Conservation (phyloP, 2,329 filamentous ascomycete genomes). For the Dissoconium aciculare region DNA sequence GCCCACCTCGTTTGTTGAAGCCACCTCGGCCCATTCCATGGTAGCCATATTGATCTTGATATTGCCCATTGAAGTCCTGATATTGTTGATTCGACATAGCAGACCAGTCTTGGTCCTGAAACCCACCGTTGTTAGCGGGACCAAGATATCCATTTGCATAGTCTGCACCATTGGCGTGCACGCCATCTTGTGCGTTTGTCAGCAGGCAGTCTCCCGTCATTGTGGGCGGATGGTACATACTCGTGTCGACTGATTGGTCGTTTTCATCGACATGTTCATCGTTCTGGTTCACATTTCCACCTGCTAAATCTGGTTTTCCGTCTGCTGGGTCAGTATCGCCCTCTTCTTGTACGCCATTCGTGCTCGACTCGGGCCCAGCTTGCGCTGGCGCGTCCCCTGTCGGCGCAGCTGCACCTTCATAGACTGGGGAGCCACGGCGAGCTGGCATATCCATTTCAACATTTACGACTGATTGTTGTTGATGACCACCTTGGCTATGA, state of each 20-base stretch:
- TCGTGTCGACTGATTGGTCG: too few species aligned
- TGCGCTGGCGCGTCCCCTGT: too few species aligned
- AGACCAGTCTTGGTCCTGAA: conserved; percentile 3
- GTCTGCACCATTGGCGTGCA: background rate
- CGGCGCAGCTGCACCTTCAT: conserved; percentile 17
- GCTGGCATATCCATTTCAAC: conserved; percentile 6
- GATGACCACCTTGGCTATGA: conserved; percentile 4
- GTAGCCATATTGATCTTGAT: conserved; percentile 10
- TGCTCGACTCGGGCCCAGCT: too few species aligned
- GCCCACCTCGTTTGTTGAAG: conserved; percentile 35
- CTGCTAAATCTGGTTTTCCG: conserved; percentile 4
- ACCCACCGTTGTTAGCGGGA: conserved; percentile 2
- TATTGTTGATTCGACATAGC: conserved; percentile 13
- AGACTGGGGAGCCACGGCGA: conserved; percentile 18
- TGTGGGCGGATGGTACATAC: too few species aligned
- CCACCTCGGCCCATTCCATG: conserved; percentile 26
- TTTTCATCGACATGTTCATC: too few species aligned
- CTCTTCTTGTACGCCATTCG: conserved; percentile 21
- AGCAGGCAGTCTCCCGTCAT: too few species aligned
- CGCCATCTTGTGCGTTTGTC: background rate
- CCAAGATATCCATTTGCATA: background rate
- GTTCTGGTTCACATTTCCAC: too few species aligned
- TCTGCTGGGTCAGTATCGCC: conserved; percentile 18
- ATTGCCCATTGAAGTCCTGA: conserved; percentile 4
- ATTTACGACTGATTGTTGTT: conserved; percentile 7